Conservation (phyloP, 2,329 filamentous ascomycete genomes). For the Amylocarpus encephaloides region DNA sequence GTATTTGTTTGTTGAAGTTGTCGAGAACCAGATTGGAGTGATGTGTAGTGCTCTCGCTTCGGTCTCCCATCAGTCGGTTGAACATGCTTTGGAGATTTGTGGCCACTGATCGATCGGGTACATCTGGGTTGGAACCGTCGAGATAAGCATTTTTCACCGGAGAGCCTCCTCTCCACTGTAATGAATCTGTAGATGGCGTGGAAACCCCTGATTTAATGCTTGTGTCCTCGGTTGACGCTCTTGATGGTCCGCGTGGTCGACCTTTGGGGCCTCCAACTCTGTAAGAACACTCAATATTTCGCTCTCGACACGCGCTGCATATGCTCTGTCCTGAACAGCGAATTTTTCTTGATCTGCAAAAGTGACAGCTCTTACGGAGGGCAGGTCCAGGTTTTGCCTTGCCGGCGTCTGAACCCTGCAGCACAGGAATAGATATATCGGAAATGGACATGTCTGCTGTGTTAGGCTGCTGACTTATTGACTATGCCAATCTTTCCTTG, state of each 20-base stretch:
- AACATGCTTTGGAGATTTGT: slow-evolving; percentile 1
- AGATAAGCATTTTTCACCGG: background rate
- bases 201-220: background rate
- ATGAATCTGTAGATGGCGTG: background rate
- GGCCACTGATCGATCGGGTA: background rate
- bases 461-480: background rate
- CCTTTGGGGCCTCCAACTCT: slow-evolving; percentile 3
- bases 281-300: slow-evolving; percentile 6
- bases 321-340: slow-evolving; percentile 7
- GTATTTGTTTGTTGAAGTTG: background rate
- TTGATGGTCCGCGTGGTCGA: slow-evolving; percentile 1
- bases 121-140: background rate
- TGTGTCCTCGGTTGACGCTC: background rate
- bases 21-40: background rate
- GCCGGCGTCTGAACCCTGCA: background rate
- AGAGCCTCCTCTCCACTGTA: background rate
- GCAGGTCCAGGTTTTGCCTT: background rate
- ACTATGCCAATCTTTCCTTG: background rate
- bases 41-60: background rate
- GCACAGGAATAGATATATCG: background rate
- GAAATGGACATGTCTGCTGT: background rate
- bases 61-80: background rate
- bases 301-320: slow-evolving; percentile 3
- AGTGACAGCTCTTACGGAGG: slow-evolving; percentile 5
- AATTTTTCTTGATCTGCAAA: slow-evolving; percentile 5